Evolutionary conservation across 2,329 filamentous ascomycete species (phyloP).

Genomic region (Madurella mycetomatis): DNA sequence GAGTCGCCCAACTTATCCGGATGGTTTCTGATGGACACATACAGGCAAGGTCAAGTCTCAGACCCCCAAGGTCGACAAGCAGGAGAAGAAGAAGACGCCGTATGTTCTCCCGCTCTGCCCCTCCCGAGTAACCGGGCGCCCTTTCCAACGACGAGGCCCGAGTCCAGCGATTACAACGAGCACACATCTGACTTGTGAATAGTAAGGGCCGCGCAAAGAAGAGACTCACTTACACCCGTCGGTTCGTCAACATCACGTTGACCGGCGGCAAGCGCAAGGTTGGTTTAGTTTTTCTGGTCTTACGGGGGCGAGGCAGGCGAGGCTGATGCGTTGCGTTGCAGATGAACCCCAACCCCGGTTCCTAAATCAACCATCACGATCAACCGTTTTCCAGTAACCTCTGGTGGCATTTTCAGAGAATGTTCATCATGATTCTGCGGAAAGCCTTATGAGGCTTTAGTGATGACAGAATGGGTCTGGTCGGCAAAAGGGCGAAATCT

Average conservation of each 20-base stretch:
- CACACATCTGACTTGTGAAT: conserved; percentile 14
- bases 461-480: conserved; percentile 7
- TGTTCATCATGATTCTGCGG: conserved; percentile 7
- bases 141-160: background rate
- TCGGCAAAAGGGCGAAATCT: conserved; percentile 6
- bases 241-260: conserved; percentile 97
- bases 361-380: conserved; percentile 21
- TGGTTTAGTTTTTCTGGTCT: conserved; percentile 30
- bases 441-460: conserved; percentile 12
- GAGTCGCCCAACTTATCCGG: background rate
- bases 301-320: background rate
- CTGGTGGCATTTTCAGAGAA: background rate
- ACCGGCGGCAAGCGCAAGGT: conserved; percentile 98
- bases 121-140: too few species aligned
- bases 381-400: conserved; percentile 8
- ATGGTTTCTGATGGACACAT: conserved; percentile 14
- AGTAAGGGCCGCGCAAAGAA: conserved; percentile 93
- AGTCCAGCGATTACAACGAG: background rate
- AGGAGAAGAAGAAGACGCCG: conserved; percentile 30
- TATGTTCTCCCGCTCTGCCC: conserved; percentile 17
- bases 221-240: conserved; percentile 92
- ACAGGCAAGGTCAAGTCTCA: conserved; percentile 95
- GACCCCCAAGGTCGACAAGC: conserved; percentile 63
- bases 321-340: conserved; percentile 10
- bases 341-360: conserved; percentile 30